Conservation (phyloP, 768 basidiomycete genomes). For the Gautieria morchelliformis region DNA sequence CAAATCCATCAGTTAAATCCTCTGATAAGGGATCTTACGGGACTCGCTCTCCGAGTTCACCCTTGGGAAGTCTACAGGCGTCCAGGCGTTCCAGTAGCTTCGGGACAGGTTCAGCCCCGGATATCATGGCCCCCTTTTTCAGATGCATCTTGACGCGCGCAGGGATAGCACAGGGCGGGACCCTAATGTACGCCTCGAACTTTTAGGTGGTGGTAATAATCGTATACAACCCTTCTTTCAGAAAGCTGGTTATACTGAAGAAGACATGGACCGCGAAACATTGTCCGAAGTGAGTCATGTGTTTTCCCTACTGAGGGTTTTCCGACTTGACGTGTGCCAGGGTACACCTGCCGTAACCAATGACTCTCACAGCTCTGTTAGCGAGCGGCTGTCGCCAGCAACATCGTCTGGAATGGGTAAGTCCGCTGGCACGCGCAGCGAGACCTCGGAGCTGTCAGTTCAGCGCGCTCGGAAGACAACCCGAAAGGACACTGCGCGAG, state of each 20-base stretch:
- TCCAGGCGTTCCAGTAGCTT: neutral
- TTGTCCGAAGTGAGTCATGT: too few relatives aligned
- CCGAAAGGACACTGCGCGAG: neutral
- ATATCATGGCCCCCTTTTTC: neutral
- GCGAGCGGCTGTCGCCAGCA: neutral
- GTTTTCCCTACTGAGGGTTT: too few relatives aligned
- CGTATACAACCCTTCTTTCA: neutral
- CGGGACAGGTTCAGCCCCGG: neutral
- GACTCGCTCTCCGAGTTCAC: neutral
- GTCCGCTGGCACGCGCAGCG: neutral
- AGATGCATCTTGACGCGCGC: neutral
- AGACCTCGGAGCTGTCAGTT: neutral
- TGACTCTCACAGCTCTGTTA: neutral
- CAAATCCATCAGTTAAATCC: neutral
- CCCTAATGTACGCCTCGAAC: neutral
- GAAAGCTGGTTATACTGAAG: neutral
- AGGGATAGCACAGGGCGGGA: neutral
- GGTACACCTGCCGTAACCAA: neutral
- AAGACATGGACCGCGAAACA: neutral
- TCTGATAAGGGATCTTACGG: neutral
- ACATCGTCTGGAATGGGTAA: neutral
- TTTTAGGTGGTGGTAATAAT: neutral
- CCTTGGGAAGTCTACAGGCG: neutral
- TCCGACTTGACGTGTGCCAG: neutral
- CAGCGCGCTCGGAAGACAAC: conserved; percentile 3